Evolutionary conservation across 2,329 filamentous ascomycete genomes (phyloP), one percentile per base, ranked within the genome.

Genomic region (Gnomoniopsis sp.): DNA sequence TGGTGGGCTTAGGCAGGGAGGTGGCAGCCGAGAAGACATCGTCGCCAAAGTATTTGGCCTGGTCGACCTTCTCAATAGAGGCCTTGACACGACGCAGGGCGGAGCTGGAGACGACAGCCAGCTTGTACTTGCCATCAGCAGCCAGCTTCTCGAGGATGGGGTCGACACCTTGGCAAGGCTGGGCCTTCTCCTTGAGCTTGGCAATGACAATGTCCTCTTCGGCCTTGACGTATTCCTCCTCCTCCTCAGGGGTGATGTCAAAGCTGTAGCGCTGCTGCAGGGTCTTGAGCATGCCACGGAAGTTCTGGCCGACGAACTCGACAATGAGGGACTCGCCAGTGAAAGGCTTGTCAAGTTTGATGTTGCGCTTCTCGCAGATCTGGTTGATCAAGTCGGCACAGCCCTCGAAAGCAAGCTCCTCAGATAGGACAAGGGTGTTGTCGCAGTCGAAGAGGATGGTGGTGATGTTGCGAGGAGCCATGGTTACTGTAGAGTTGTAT

Each of bases 301-400:
- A 96, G 83, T 96, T 96, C 74, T 95, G 89, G 68, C 93, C 92
- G 67, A 96, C 91, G 69, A 96, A 96, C 77, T 96, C 90, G 66
- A 81, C 79, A 76, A 96, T 90, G 64, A 96, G 87, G 61, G 86
- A 81, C 50, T 87, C 84, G 69, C 89, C 89, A 3, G 89, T 92
- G 79, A 96, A 96, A 71, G 83, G 85, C 66, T 85, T 80, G 33
- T 73, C 65, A 61, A 68, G 61, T 26, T 79, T 69, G 68, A 91
- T 79, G 67, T 80, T 77, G 23, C 49, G 58, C 69, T 88, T 82
- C 67, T 82, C 80, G 72, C 93, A 86, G 72, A 96, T 90, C 74
- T 91, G 81, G 77, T 96, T 96, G 80, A 91, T 88, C 64, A 96
- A 86, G 61, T 90, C 89, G 69, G 92, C 90, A 75, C 91, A 96